A percentile compares a stretch with the other conserved stretches of the same genome.
Evolutionary conservation across 192 early-diverging fungal genomes (phyloP).

Genomic region (Gamsiella multidivaricata): DNA sequence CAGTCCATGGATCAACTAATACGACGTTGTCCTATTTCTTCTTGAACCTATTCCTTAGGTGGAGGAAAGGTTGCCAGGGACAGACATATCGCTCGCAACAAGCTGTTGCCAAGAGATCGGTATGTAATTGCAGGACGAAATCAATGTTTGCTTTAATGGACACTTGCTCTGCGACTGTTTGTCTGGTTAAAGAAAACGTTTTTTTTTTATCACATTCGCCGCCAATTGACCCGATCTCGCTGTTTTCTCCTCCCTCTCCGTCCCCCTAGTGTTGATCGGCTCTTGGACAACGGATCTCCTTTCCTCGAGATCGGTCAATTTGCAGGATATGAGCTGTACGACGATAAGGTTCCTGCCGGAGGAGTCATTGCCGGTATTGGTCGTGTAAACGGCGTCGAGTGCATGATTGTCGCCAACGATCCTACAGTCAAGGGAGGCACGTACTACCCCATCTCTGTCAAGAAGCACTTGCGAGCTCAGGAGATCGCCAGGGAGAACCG

Average conservation of each 20-base stretch:
- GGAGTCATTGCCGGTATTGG: conserved; percentile 98
- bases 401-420: conserved; percentile 98
- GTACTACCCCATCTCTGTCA: conserved; percentile 95
- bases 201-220: neutral
- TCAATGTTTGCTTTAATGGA: conserved; percentile 17
- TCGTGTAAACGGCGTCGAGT: conserved; percentile 89
- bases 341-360: conserved; percentile 86
- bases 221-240: neutral
- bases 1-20: no score
- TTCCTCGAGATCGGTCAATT: conserved; percentile 96
- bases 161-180: neutral
- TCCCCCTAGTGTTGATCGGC: conserved; percentile 67
- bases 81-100: conserved; percentile 85
- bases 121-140: conserved; percentile 17
- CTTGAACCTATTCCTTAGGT: conserved; percentile 65
- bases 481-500: conserved; percentile 95
- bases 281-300: conserved; percentile 85
- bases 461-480: conserved; percentile 97
- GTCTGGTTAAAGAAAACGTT: conserved; percentile 5
- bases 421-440: conserved; percentile 98
- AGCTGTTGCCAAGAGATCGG: conserved; percentile 93
- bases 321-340: conserved; percentile 90
- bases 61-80: conserved; percentile 86
- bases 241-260: neutral
- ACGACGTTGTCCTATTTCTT: neutral